Conservation (phyloP, 352 stramenopile species). For the Pythium phragmiticola region DNA sequence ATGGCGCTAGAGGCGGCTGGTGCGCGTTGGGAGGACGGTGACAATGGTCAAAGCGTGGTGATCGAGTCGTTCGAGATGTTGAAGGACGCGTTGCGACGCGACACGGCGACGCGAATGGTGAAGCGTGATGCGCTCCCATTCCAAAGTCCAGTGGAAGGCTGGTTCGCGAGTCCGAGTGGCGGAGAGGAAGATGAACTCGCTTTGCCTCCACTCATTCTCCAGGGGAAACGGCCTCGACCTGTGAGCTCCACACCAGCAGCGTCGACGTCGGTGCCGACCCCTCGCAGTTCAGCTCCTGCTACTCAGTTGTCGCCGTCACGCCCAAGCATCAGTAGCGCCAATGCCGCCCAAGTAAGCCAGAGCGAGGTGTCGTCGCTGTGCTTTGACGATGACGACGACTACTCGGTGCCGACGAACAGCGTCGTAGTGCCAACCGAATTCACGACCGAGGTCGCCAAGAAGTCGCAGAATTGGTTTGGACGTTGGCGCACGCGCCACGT, state of each 20-base stretch:
- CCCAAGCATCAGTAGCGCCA: constrained; percentile 7
- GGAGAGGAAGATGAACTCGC: constrained; percentile 4
- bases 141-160: constrained; percentile 15
- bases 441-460: constrained; percentile 55
- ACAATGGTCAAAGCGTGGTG: background rate
- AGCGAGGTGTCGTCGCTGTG: background rate
- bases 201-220: constrained; percentile 13
- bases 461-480: constrained; percentile 64
- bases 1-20: constrained; percentile 2
- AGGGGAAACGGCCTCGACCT: constrained; percentile 11
- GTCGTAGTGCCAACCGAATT: constrained; percentile 43
- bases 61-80: constrained; percentile 37
- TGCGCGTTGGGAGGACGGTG: background rate
- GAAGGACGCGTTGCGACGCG: constrained; percentile 40
- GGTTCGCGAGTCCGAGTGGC: background rate
- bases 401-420: constrained; percentile 17
- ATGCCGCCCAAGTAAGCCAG: constrained; percentile 5
- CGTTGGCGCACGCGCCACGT: constrained; percentile 50
- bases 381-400: constrained; percentile 7
- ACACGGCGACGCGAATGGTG: constrained; percentile 34
- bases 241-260: no score
- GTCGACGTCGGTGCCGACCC: background rate
- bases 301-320: background rate
- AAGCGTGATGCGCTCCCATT: constrained; percentile 41
- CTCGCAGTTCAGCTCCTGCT: background rate